A percentile compares a stretch with the other conserved stretches of the same genome.
These are phyloP conservation scores for Orbilia ellipsospora DNA, from an alignment of 2,329 filamentous ascomycete species.

Conservation along the genomic window DNA sequence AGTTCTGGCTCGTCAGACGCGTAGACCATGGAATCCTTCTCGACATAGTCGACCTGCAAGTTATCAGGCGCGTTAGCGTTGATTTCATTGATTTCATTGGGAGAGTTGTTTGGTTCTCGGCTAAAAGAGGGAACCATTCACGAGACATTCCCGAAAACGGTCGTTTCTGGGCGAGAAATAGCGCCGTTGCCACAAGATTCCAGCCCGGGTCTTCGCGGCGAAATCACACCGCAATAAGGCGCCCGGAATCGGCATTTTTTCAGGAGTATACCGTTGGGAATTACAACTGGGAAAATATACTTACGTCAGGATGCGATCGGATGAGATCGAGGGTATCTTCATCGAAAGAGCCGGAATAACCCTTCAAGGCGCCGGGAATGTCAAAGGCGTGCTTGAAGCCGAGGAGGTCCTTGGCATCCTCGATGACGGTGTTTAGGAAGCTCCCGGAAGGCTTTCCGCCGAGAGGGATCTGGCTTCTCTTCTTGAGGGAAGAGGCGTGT, in stretches of 20 bases:
- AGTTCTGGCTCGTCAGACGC: conserved; percentile 70
- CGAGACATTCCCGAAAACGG: conserved; percentile 13
- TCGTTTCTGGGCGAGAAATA: background rate
- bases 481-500: conserved; percentile 80
- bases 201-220: conserved; percentile 1
- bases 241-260: conserved; percentile 32
- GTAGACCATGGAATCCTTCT: conserved; percentile 92
- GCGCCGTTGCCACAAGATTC: conserved; percentile 9
- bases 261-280: conserved; percentile 9
- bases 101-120: background rate
- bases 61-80: conserved; percentile 17
- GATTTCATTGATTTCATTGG: background rate
- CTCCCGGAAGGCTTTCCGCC: conserved; percentile 66
- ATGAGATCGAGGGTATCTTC: conserved; percentile 92
- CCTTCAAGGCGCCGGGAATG: conserved; percentile 83
- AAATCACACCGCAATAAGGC: background rate
- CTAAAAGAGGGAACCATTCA: conserved; percentile 17
- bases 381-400: conserved; percentile 98
- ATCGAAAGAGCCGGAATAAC: conserved; percentile 96
- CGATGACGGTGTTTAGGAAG: conserved; percentile 46
- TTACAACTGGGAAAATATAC: conserved; percentile 63
- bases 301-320: conserved; percentile 95
- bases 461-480: conserved; percentile 80
- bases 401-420: conserved; percentile 67
- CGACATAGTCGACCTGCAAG: conserved; percentile 89